Conservation (phyloP, 768 basidiomycete species). For the Hydnomerulius pinastri region DNA sequence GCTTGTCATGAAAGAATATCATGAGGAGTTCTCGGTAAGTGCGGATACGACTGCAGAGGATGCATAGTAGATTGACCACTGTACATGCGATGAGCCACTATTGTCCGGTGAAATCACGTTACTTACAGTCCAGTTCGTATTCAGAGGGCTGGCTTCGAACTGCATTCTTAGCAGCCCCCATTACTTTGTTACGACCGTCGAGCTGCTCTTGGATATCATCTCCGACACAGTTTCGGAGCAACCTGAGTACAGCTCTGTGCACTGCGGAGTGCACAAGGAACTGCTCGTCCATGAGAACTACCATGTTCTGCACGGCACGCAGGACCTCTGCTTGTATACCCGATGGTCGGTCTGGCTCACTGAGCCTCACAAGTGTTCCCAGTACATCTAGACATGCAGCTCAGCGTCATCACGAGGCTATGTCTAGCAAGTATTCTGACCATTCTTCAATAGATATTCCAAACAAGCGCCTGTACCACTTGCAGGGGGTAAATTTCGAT, state of each 20-base stretch:
- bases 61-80: constrained; percentile 93
- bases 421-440: constrained; percentile 42
- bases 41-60: constrained; percentile 88
- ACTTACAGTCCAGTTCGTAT: constrained; percentile 85
- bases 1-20: constrained; percentile 97
- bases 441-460: constrained; percentile 90
- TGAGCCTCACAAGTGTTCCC: constrained; percentile 80
- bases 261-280: constrained; percentile 92
- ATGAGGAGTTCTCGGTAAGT: constrained; percentile 88
- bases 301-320: constrained; percentile 85
- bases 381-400: constrained; percentile 62
- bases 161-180: constrained; percentile 83
- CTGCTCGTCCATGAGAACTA: constrained; percentile 88
- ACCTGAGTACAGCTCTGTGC: constrained; percentile 82
- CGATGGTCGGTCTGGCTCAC: constrained; percentile 79
- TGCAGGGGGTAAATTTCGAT: constrained; percentile 14
- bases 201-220: constrained; percentile 88
- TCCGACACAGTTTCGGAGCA: constrained; percentile 87
- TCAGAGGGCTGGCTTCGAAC: constrained; percentile 76
- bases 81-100: constrained; percentile 13
- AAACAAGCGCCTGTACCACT: constrained; percentile 88
- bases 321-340: constrained; percentile 93
- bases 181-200: constrained; percentile 70
- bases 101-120: background rate
- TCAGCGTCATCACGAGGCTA: background rate